Evolutionary conservation across 1,284 basidiomycete species (phyloP), one percentile per base, ranked within the genome.

Genomic region (Polyporus tsugae): DNA sequence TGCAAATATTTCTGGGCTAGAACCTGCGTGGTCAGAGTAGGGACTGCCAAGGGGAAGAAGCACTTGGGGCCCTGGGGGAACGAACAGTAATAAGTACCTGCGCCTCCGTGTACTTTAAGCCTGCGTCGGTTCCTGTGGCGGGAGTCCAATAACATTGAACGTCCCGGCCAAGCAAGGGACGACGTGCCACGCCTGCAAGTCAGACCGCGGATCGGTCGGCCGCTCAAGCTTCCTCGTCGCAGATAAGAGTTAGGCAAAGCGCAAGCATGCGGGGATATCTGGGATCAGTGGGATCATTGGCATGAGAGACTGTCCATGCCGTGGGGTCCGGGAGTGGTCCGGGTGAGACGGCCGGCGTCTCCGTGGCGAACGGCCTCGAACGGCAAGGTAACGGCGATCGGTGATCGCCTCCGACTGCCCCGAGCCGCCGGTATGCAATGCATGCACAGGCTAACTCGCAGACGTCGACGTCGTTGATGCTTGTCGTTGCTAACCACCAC

Each of bases 401-500:
- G 29, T 29, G 46, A 49, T 49, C 22, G n/a, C n/a, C 7, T 46
- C 44, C 44, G 44, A 7, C 44, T 9, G n/a, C 7, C 7, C 44
- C 44, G 44, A 46, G n/a, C 19, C 44, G 22, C 22, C 22, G 46
- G 46, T 22, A 46, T 44, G 42, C 42, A 44, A 44, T 19, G 42
- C 17, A 44, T 19, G 42, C 15, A 4, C 44, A 6, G 17, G 44
- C n/a, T 46, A 49, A 25, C 46, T 49, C 46, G 22, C 22, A 49
- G 46, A 29, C 29, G 29, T 49, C 46, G 22, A 49, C 46, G 46
- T 25, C 10, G 46, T 25, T 49, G 22, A 49, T 25, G 22, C n/a
- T n/a, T n/a, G n/a, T n/a, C n/a, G n/a, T n/a, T n/a, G n/a, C 46
- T 55, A 55, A 55, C 52, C 52, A 35, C 52, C 52, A 52, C 49